A percentile compares a stretch with the other conserved stretches of the same genome.
Evolutionary conservation across 371 early-diverging fungal genomes (phyloP).

Genomic region (Mucor velutinosus): DNA sequence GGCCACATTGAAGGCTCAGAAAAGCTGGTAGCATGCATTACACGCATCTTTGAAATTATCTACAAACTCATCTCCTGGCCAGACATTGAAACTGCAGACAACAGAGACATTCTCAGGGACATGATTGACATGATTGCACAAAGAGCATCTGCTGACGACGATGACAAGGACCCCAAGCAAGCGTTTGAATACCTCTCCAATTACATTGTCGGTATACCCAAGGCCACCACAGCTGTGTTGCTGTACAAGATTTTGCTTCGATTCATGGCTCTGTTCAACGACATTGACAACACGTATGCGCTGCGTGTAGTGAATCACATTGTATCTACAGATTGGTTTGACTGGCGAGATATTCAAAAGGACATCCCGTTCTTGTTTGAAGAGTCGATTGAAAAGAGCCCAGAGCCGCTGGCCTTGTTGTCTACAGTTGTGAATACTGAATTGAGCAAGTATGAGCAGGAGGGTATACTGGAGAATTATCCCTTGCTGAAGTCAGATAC

Average conservation of each 20-base stretch:
- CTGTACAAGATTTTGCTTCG: slow-evolving; percentile 33
- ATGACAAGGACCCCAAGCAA: slow-evolving; percentile 14
- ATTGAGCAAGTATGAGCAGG: slow-evolving; percentile 46
- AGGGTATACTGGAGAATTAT: slow-evolving; percentile 38
- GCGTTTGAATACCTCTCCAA: slow-evolving; percentile 42
- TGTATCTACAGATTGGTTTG: slow-evolving; percentile 39
- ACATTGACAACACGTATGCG: slow-evolving; percentile 16
- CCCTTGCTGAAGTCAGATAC: slow-evolving; percentile 55
- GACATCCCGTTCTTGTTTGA: slow-evolving; percentile 41
- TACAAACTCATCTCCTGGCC: slow-evolving; percentile 58
- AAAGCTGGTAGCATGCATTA: slow-evolving; percentile 37
- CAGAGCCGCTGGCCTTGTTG: slow-evolving; percentile 43
- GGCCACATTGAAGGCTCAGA: slow-evolving; percentile 29
- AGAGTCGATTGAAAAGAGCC: slow-evolving; percentile 49
- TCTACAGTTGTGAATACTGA: slow-evolving; percentile 46
- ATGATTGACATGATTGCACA: slow-evolving; percentile 22
- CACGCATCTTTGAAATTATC: slow-evolving; percentile 48
- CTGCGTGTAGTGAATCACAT: slow-evolving; percentile 27
- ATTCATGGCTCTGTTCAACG: slow-evolving; percentile 25
- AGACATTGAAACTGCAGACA: slow-evolving; percentile 53
- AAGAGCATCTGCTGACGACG: slow-evolving; percentile 11
- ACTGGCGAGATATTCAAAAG: slow-evolving; percentile 44
- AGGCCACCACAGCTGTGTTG: slow-evolving; percentile 33
- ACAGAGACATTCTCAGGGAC: slow-evolving; percentile 30
- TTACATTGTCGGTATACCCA: slow-evolving; percentile 35